Base-by-base conservation (phyloP, 208 protist species). In the Eutreptiella sp. region DNA sequence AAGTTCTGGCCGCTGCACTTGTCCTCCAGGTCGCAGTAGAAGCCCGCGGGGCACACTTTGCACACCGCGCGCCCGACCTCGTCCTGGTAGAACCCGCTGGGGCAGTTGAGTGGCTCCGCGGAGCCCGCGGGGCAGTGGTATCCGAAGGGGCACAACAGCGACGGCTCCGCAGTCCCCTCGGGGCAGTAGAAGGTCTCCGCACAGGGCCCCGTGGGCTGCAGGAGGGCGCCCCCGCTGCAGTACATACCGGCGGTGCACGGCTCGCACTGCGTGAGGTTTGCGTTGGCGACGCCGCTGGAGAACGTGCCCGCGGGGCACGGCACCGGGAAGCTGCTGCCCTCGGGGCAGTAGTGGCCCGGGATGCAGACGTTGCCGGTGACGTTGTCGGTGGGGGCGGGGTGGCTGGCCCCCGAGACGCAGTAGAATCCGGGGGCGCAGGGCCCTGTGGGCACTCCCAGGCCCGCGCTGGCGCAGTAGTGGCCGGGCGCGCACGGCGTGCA, bases 111-210 rank as follows among this genome's bases (percentile, higher is more conserved):
- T 23, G 14, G 50, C 16, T 9, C 24, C 19, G 47, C 53, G 4
- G 21, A 43, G 41, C 32, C 21, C 14, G 41, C 66, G 2, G 64
- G 66, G 60, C 68, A 74, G 46, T 53, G 46, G 53, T 66, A 59
- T 24, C 70, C 70, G n/a, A 4, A 3, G n/a, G 70, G 53, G 58
- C 70, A 76, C 23, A 19, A 4, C 26, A 42, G 41, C 24, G 46
- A 66, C 14, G 66, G 41, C n/a, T 35, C 1, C 23, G 39, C 21
- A 4, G 29, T 33, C n/a, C 73, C 72, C 3, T 1, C 43, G 1
- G 75, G 75, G 52, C 75, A 80, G 45, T 80, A 80, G 45, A 68
- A 57, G 24, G 53, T 62, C 28, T 21, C 19, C 26, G 27, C 26
- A 46, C 72, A 78, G 38, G 26, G 14, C 27, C 41, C 3, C 11